Conservation (phyloP, 2,329 filamentous ascomycete genomes). For the Chaetomiaceae sp. region DNA sequence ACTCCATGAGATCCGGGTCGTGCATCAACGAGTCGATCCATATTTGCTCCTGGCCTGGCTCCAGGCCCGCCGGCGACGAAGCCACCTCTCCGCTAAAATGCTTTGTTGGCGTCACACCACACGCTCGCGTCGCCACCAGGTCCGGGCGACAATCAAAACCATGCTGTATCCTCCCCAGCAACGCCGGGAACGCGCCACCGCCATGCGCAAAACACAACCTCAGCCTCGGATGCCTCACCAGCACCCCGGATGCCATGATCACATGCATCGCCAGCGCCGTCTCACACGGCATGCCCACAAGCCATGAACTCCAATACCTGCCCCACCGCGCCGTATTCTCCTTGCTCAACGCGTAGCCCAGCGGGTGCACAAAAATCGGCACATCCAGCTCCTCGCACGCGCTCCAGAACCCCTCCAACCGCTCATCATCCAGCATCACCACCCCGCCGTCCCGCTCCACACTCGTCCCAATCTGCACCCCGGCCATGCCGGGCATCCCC, state of each 20-base stretch:
- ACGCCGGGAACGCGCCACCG: conserved; percentile 34
- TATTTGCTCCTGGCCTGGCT: conserved; percentile 25
- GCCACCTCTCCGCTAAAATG: conserved; percentile 24
- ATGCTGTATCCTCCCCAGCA: conserved; percentile 35
- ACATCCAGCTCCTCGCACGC: conserved; percentile 32
- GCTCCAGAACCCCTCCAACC: conserved; percentile 31
- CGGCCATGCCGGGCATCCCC: conserved; percentile 27
- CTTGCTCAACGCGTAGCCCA: conserved; percentile 33
- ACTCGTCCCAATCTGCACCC: conserved; percentile 35
- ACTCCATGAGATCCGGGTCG: conserved; percentile 34
- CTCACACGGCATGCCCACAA: conserved; percentile 36
- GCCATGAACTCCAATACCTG: conserved; percentile 34
- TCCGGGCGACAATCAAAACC: conserved; percentile 35
- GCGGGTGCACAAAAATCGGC: conserved; percentile 34
- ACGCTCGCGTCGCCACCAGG: conserved; percentile 31
- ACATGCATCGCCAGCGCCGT: conserved; percentile 34
- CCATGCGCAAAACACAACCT: conserved; percentile 35
- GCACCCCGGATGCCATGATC: conserved; percentile 31
- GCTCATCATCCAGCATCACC: conserved; percentile 31
- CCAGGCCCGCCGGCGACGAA: background rate
- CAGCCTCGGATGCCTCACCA: conserved; percentile 31
- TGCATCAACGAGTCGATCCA: conserved; percentile 36
- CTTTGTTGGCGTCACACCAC: conserved; percentile 30
- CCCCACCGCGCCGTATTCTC: conserved; percentile 33
- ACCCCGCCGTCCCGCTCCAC: conserved; percentile 26